Evolutionary conservation across 1,139 yeast species (phyloP).

Genomic region (Ogataea hybrid): DNA sequence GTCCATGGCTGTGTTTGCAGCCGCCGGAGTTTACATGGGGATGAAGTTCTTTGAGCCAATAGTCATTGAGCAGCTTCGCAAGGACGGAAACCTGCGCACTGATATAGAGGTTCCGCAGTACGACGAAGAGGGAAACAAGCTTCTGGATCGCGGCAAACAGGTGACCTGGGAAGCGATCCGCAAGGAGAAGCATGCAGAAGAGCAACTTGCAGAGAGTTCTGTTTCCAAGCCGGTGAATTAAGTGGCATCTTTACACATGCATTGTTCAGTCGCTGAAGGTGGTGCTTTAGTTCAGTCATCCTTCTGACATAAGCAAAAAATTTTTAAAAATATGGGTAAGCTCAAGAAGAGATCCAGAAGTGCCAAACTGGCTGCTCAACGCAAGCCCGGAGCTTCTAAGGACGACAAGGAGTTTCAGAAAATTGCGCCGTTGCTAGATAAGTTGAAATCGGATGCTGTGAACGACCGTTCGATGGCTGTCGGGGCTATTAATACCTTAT

Average conservation of each 20-base stretch:
- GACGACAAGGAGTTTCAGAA: constrained; percentile 51
- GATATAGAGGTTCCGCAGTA: constrained; percentile 54
- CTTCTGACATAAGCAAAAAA: constrained; percentile 9
- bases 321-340: constrained; percentile 56
- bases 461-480: constrained; percentile 80
- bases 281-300: background rate
- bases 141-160: constrained; percentile 19
- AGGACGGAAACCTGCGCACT: constrained; percentile 63
- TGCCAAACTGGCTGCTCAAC: constrained; percentile 35
- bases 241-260: background rate
- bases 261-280: background rate
- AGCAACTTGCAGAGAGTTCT: background rate
- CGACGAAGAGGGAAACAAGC: constrained; percentile 40
- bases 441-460: constrained; percentile 59
- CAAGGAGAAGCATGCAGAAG: constrained; percentile 18
- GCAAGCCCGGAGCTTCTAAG: constrained; percentile 3
- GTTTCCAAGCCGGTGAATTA: background rate
- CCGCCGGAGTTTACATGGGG: constrained; percentile 43
- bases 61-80: constrained; percentile 62
- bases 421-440: constrained; percentile 64
- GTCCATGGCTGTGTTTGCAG: constrained; percentile 25
- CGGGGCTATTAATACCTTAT: constrained; percentile 66
- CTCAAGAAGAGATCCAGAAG: constrained; percentile 68
- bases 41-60: constrained; percentile 73
- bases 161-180: constrained; percentile 22